Base-by-base conservation (phyloP, 1,284 basidiomycete species). In the Naganishia sp. region DNA sequence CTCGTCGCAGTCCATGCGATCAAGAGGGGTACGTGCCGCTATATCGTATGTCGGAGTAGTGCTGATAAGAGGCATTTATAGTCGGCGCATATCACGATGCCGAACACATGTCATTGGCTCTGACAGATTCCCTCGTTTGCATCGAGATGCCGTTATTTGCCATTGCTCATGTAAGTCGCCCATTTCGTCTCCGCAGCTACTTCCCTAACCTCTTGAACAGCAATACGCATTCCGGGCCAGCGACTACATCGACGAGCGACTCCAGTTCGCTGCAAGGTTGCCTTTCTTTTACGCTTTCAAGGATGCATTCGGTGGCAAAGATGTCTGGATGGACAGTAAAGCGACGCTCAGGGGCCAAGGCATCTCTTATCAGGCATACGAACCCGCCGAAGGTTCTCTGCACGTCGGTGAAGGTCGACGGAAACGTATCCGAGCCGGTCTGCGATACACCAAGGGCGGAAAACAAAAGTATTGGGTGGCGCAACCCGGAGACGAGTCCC, bases 71-170 rank as follows among this genome's bases (percentile, higher is more conserved):
- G 28, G 28, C 28, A 28, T 28, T 28, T 28, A n/a, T 70, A 82
- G 81, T 94, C 46, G 92, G 92, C 2, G 90, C 90, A 4, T 95
- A 96, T 78, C 90, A 87, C 15, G 91, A 95, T 76, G 83, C 83
- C n/a, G 92, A 95, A 75, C 88, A 91, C 73, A 92, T 97, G 74
- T 92, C 92, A 0, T 83, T 95, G 21, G 94, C 91, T 0, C 83
- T 96, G 63, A 92, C 89, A 18, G 94, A 96, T 78, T 87, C 88
- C 10, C 83, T 96, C 66, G 92, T 98, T 73, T 96, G 93, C 80
- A 83, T 96, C 67, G 95, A 99, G 81, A 98, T 99, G 95, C 94
- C 95, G 0, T 80, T 98, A 67, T 99, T 99, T 75, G 94, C 96
- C 0, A 83, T 97, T 54, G 90, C 92, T 1, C 96, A 99, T 67